Base-by-base conservation (phyloP, 345 rosid genomes). In the Angophora floribunda region DNA sequence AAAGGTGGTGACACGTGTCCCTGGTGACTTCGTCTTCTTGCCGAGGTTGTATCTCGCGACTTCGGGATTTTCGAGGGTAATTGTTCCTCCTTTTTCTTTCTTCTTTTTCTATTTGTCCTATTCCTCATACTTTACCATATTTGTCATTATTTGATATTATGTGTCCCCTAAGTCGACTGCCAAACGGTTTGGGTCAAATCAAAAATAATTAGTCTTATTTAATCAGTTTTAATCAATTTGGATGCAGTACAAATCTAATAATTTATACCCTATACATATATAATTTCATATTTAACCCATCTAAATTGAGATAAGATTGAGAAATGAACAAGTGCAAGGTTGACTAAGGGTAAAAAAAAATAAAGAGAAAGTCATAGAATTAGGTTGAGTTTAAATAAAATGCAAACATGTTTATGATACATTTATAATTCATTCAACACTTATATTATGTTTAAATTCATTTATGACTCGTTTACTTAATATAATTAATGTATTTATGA, bases 331-430 rank as follows among this genome's bases (percentile, higher is more conserved):
- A 22, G 6, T 22, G 9, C 12, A 9, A 4, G 41, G 41, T 36
- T 36, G 41, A 36, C 41, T 55, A 24, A 22, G 2, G 28, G 0
- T 0, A 21, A 22, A 21, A 6, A 21, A 55, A 2, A 22, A 55
- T 22, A 2, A 55, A 55, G 6, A 55, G 0, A 0, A 2, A 36
- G 41, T 36, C 41, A 36, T 8, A 55, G 8, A 0, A 7, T 0
- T 21, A 21, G 0, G 24, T 55, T 55, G 0, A 26, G 0, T 22
- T 12, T 55, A 0, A 55, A 11, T 22, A 22, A 55, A 55, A 21
- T 55, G 24, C 24, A 22, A 1, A 55, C 2, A 11, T 0, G 1
- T 55, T 55, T 0, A 4, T 22, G 13, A 55, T 55, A 22, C 10
- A 55, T 55, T 55, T 55, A 55, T 9, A 6, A 22, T 28, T 4